A percentile compares a stretch with the other conserved stretches of the same genome.
phyloP scores from a whole-genome alignment of 1,139 yeast species.

The Eremothecium cymbalariae region DNA sequence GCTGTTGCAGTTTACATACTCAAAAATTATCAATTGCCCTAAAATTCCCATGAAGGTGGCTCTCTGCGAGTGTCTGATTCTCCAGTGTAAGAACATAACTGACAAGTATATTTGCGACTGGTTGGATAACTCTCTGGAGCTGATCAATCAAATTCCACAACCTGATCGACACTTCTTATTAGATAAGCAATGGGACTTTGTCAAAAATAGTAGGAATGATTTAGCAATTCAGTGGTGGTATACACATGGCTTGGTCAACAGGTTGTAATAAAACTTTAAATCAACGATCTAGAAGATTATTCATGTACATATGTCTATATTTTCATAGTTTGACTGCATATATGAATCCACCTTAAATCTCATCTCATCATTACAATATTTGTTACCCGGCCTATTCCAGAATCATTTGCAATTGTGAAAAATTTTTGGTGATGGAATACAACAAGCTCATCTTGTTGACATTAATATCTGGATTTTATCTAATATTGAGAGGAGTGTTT shows the following conservation, averaged over 20 bases:
- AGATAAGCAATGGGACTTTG: conserved; percentile 18
- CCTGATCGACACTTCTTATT: conserved; percentile 5
- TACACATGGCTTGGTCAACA: conserved; percentile 1
- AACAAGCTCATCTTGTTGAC: too few species aligned
- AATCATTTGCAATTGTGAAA: too few species aligned
- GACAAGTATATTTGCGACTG: conserved; percentile 15
- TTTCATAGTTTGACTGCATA: too few species aligned
- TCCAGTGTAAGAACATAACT: conserved; percentile 16
- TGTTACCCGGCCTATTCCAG: too few species aligned
- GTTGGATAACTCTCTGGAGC: conserved; percentile 16
- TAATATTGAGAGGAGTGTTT: too few species aligned
- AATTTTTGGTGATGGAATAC: too few species aligned
- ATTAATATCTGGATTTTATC: too few species aligned
- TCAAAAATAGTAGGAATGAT: conserved; percentile 15
- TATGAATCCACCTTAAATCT: too few species aligned
- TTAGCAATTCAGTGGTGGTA: conserved; percentile 20
- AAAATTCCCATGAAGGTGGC: conserved; percentile 9
- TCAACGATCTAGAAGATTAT: background rate
- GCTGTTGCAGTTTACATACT: conserved; percentile 20
- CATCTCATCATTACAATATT: too few species aligned
- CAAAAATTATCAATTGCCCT: conserved; percentile 13
- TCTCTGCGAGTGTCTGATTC: conserved; percentile 20
- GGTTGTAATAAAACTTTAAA: too few species aligned
- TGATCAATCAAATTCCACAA: conserved; percentile 7
- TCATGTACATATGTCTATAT: background rate